Conservation (phyloP, 805 yeast genomes). For the Teunomyces panamensis region DNA sequence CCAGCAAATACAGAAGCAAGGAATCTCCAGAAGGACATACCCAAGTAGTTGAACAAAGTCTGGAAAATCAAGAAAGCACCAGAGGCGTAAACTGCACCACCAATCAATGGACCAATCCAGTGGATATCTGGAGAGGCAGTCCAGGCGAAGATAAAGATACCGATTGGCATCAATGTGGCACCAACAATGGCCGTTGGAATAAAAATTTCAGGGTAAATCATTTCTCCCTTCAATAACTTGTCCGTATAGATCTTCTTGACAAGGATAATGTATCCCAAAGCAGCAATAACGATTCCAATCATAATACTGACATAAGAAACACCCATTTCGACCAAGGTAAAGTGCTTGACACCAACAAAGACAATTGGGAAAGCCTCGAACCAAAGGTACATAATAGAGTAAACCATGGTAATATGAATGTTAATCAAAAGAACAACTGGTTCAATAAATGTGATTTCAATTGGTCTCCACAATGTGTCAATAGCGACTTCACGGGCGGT, state of each 20-base stretch:
- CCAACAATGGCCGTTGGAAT: slow-evolving; percentile 22
- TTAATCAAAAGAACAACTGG: slow-evolving; percentile 57
- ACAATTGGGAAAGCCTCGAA: slow-evolving; percentile 64
- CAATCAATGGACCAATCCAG: slow-evolving; percentile 22
- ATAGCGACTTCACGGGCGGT: slow-evolving; percentile 17
- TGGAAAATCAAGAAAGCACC: slow-evolving; percentile 44
- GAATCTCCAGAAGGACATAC: slow-evolving; percentile 46
- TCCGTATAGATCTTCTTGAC: slow-evolving; percentile 12
- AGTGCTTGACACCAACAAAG: slow-evolving; percentile 41
- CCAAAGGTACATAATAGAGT: slow-evolving; percentile 53
- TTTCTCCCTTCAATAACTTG: slow-evolving; percentile 10
- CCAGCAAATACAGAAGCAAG: slow-evolving; percentile 61
- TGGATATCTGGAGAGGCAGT: slow-evolving; percentile 15
- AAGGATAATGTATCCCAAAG: slow-evolving; percentile 8
- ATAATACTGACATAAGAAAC: slow-evolving; percentile 44
- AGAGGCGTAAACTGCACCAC: slow-evolving; percentile 17
- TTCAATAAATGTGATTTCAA: slow-evolving; percentile 48
- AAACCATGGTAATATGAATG: slow-evolving; percentile 49
- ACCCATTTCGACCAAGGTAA: slow-evolving; percentile 48
- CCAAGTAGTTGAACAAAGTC: slow-evolving; percentile 48
- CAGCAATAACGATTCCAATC: slow-evolving; percentile 38
- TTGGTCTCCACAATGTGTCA: slow-evolving; percentile 46
- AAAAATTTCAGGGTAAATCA: slow-evolving; percentile 15
- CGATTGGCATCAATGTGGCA: slow-evolving; percentile 18
- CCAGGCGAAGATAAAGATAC: slow-evolving; percentile 22